phyloP scores from a whole-genome alignment of 176 grass and related monocot genomes.

The Aegilops tauschii region DNA sequence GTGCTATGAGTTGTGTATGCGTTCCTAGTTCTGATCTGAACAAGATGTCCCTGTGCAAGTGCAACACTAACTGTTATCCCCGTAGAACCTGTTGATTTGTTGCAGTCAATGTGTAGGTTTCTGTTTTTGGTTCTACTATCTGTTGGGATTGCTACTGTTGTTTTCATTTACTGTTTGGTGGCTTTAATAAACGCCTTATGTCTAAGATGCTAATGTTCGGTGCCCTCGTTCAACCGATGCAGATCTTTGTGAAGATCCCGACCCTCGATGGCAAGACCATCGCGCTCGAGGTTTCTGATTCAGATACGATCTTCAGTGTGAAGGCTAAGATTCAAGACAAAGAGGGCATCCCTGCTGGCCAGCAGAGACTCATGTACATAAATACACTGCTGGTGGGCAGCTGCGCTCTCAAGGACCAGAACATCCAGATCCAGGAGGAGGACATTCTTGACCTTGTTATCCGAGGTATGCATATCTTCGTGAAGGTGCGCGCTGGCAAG shows the following conservation, averaged over 20 bases:
- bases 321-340: constrained; percentile 7
- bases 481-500: neutral
- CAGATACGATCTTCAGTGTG: neutral
- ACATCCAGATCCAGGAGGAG: neutral
- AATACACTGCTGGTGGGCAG: neutral
- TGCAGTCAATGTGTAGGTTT: neutral
- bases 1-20: neutral
- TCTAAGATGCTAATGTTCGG: neutral
- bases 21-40: too few species aligned
- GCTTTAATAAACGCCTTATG: neutral
- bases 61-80: neutral
- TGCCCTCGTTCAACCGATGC: neutral
- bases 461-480: neutral
- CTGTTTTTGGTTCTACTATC: neutral
- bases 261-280: neutral
- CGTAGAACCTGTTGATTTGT: neutral
- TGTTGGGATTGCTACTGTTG: neutral
- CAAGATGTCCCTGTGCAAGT: neutral
- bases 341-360: neutral
- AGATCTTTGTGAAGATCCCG: neutral
- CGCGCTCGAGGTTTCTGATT: neutral
- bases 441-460: neutral
- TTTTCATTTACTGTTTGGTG: neutral
- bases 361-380: neutral
- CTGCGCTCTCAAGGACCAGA: neutral